phyloP scores from a whole-genome alignment of 495 filamentous ascomycete species.

The Aspergillus haitiensis region DNA sequence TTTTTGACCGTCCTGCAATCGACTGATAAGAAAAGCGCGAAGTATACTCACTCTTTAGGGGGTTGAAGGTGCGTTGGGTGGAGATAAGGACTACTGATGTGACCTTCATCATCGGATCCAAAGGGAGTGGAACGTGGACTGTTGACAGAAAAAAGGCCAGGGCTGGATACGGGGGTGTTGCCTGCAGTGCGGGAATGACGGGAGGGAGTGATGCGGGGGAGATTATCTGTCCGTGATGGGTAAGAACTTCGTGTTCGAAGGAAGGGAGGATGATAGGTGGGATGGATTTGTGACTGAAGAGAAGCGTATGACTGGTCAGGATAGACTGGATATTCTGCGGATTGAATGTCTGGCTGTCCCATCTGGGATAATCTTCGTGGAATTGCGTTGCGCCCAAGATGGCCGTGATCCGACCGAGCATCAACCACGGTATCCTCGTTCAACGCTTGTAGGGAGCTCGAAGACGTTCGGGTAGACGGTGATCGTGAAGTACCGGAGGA shows the following conservation, averaged over 20 bases:
- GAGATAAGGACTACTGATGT: slow-evolving; percentile 56
- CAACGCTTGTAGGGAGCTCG: slow-evolving; percentile 48
- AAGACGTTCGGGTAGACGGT: slow-evolving; percentile 47
- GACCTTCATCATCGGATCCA: slow-evolving; percentile 49
- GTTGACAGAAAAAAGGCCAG: slow-evolving; percentile 59
- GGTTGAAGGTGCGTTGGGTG: slow-evolving; percentile 66
- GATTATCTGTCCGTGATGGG: slow-evolving; percentile 39
- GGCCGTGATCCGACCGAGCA: slow-evolving; percentile 39
- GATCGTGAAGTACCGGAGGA: slow-evolving; percentile 36
- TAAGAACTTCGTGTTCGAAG: slow-evolving; percentile 45
- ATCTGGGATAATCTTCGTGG: slow-evolving; percentile 31
- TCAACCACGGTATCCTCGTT: slow-evolving; percentile 48
- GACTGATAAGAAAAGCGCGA: slow-evolving; percentile 10
- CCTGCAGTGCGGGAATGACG: slow-evolving; percentile 51
- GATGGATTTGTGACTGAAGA: slow-evolving; percentile 51
- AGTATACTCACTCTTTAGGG: slow-evolving; percentile 55
- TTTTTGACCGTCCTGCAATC: slow-evolving; percentile 51
- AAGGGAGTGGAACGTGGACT: slow-evolving; percentile 49
- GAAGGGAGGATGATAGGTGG: slow-evolving; percentile 43
- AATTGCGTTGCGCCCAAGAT: slow-evolving; percentile 27
- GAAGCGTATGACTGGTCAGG: slow-evolving; percentile 56
- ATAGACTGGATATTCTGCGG: slow-evolving; percentile 49
- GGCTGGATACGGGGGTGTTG: slow-evolving; percentile 68
- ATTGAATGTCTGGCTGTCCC: slow-evolving; percentile 29
- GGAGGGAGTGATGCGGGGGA: slow-evolving; percentile 31